These are phyloP conservation scores for Ganoderma boninense DNA, from an alignment of 1,284 basidiomycete genomes.

Conservation along the genomic window DNA sequence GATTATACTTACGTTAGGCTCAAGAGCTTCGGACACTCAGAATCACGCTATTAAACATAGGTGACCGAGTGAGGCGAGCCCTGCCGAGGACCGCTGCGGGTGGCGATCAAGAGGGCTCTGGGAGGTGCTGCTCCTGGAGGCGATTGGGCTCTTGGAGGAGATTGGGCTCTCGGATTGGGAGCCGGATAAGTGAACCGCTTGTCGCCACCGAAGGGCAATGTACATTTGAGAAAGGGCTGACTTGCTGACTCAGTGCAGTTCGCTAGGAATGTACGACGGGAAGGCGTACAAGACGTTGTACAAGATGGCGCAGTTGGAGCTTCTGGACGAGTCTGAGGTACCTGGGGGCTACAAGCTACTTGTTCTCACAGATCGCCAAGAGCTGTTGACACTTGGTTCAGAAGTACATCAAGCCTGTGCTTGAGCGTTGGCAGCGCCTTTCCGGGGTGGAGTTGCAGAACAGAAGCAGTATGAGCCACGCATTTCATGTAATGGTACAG, in stretches of 20 bases:
- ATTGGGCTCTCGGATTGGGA: slow-evolving; percentile 85
- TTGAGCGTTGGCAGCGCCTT: slow-evolving; percentile 52
- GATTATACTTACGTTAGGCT: too few species aligned
- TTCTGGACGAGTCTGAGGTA: slow-evolving; percentile 64
- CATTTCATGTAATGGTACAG: too few species aligned
- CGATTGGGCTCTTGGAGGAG: slow-evolving; percentile 76
- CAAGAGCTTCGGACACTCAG: too few species aligned
- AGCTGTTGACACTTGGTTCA: neutral
- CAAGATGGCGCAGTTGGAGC: slow-evolving; percentile 69
- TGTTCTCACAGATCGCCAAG: neutral
- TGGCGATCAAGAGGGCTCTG: too few species aligned
- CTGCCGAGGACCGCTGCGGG: too few species aligned
- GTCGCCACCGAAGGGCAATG: neutral
- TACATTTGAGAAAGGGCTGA: too few species aligned
- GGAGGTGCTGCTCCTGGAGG: slow-evolving; percentile 73
- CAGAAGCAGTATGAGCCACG: too few species aligned
- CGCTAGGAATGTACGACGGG: slow-evolving; percentile 72
- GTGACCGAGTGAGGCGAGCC: too few species aligned
- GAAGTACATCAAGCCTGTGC: slow-evolving; percentile 45
- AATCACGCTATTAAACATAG: too few species aligned
- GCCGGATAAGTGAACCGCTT: slow-evolving; percentile 63
- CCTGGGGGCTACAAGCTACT: slow-evolving; percentile 63
- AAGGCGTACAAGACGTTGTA: slow-evolving; percentile 76
- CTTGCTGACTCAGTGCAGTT: slow-evolving; percentile 46
- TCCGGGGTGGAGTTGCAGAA: slow-evolving; percentile 41